Evolutionary conservation across 1,139 yeast species (phyloP), one percentile per base, ranked within the genome.

Genomic region (Debaryomyces sp.): DNA sequence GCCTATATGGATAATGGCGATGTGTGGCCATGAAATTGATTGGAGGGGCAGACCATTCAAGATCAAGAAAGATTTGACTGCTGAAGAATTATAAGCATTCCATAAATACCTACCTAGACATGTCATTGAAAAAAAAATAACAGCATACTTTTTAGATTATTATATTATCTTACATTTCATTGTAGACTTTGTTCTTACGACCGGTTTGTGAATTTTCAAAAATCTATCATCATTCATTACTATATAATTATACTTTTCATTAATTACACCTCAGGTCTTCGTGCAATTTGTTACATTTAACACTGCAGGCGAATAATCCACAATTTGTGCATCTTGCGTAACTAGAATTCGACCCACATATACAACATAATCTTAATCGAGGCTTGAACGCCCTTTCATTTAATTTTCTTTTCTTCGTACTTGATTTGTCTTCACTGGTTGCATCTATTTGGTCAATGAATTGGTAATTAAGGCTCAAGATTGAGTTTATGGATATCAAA

Each of bases 31-130:
- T 33, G 79, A 77, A 46, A 87, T 90, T 36, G 86, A 84, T 52
- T 90, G 97, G 97, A 73, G 97, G 52, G 89, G 90, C 23, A 75
- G 81, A 51, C 90, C 91, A 4, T 90, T 89, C 62, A 73, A 72
- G 52, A 90, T 90, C 54, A 80, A 83, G 49, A 72, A 82, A 6
- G 96, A 90, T 62, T 71, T 89, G 50, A 84, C 90, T 2, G 96
- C 96, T 0, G 92, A 84, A 60, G 90, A 82, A 60, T 66, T 84
- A 49, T 74, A 56, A 42, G 24, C 34, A 29, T 38, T 37, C 15
- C 32, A 27, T 35, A n/a, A 21, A 10, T 32, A 32, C 35, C 10
- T 32, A 32, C 9, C 6, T 15, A 32, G 22, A 21, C 21, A 21
- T 21, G 8, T 9, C 15, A 35, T 21, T 18, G 21, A 35, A 15